These are phyloP conservation scores for Ogataea trehalophila DNA, from an alignment of 805 yeast genomes.

Conservation along the genomic window DNA sequence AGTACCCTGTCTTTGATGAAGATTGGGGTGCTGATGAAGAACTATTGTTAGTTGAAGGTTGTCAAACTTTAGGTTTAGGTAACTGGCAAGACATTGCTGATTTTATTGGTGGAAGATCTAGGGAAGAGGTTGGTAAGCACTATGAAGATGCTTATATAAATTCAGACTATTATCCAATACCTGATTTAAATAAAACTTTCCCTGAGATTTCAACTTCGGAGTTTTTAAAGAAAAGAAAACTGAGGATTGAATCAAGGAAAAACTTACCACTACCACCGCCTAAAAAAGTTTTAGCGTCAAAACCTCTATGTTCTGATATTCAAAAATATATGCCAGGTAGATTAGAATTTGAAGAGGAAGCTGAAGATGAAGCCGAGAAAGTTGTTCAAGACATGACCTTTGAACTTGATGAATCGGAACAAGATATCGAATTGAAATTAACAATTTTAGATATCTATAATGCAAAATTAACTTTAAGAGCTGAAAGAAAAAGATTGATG, in stretches of 20 bases:
- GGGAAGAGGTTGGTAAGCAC: conserved; percentile 87
- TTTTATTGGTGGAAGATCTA: conserved; percentile 86
- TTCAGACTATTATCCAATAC: conserved; percentile 77
- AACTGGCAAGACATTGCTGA: conserved; percentile 99
- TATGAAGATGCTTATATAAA: conserved; percentile 68
- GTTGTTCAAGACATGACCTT: conserved; percentile 93
- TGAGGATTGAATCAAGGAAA: conserved; percentile 67
- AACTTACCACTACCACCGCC: conserved; percentile 80
- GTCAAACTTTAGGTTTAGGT: conserved; percentile 88
- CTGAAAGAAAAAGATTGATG: conserved; percentile 83
- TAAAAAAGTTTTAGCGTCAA: conserved; percentile 84
- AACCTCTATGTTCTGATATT: conserved; percentile 93
- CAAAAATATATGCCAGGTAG: conserved; percentile 99
- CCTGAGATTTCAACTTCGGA: conserved; percentile 57
- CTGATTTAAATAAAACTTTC: conserved; percentile 74
- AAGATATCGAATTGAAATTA: conserved; percentile 85
- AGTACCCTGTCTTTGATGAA: conserved; percentile 83
- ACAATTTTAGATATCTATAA: conserved; percentile 86
- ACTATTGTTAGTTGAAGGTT: conserved; percentile 78
- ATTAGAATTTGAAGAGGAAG: conserved; percentile 92
- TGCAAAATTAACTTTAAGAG: conserved; percentile 82
- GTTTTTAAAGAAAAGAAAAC: conserved; percentile 62
- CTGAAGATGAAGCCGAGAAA: conserved; percentile 92
- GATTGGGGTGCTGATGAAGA: conserved; percentile 99
- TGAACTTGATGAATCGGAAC: conserved; percentile 85